These are phyloP conservation scores for Mycogone perniciosa DNA, from an alignment of 2,329 filamentous ascomycete species.

Conservation along the genomic window DNA sequence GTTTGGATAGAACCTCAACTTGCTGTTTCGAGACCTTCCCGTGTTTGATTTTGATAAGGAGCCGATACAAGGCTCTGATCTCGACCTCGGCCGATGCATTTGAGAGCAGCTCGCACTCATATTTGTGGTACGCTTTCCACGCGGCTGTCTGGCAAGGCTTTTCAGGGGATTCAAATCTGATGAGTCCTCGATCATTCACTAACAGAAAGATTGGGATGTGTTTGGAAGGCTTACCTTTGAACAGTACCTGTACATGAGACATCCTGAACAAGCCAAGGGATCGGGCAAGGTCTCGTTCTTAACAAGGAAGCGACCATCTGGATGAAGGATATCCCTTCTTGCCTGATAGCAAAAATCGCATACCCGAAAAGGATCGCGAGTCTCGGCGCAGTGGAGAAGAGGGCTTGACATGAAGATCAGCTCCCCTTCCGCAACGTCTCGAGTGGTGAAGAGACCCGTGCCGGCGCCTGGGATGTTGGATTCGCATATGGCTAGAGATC, in stretches of 20 bases:
- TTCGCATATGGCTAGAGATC: constrained; percentile 1
- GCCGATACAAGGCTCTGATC: not conserved
- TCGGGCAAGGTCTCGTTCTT: not conserved
- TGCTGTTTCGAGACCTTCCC: constrained; percentile 1
- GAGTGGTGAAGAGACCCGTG: not conserved
- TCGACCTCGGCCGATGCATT: not conserved
- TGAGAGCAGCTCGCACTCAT: constrained; percentile 3
- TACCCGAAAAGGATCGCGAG: not conserved
- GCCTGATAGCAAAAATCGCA: constrained; percentile 10
- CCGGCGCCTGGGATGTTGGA: not conserved
- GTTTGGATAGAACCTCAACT: not conserved
- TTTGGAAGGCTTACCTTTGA: constrained; percentile 1
- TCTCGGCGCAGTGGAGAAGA: constrained; percentile 1
- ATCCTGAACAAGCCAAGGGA: not conserved
- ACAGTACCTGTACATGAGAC: constrained; percentile 7
- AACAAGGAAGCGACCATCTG: not conserved
- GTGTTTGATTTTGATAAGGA: constrained; percentile 4
- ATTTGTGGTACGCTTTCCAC: constrained; percentile 9
- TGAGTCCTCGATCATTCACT: too few species aligned
- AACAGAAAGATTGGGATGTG: not conserved
- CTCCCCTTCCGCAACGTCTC: constrained; percentile 3
- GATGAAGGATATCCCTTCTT: constrained; percentile 1
- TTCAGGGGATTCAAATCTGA: not conserved
- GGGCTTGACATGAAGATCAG: constrained; percentile 5
- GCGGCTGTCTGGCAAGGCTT: constrained; percentile 4